Base-by-base conservation (phyloP, 805 yeast genomes). In the Torulaspora microellipsoides region DNA sequence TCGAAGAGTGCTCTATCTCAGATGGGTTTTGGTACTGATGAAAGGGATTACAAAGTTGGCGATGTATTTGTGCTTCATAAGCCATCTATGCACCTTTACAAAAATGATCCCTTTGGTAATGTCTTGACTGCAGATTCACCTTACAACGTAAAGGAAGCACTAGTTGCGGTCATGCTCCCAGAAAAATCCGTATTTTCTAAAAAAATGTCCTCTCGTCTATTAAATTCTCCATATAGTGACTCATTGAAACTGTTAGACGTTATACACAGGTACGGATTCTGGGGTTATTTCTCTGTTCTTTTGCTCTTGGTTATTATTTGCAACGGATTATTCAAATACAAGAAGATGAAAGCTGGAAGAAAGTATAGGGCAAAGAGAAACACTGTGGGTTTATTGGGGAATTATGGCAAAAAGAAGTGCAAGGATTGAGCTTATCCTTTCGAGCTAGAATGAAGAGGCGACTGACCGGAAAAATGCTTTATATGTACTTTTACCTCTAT, bases 1-100 rank as follows among this genome's bases (percentile, higher is more conserved):
- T 55, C 66, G 34, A 54, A 58, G 1, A 51, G 60, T 3, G 51
- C 70, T 9, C 58, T 71, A 4, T 35, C 53, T 2, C 34, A 48
- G 2, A 31, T 49, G 9, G 62, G 60, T 1, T 44, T 56, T 13
- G 47, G 52, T 9, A 37, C 53, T 27, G 40, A 47, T 31, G 49
- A 62, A 1, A 52, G 57, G n/a, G 42, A 54, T 0, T 72, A 66
- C 48, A 47, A 60, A 8, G 57, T 65, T 2, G 91, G 90, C 5
- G 86, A 83, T 57, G 67, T 77, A 0, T 54, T 85, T 1, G 60
- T 85, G 2, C 62, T 82, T 28, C 75, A 66, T 59, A 68, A 61
- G 48, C 49, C 45, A 49, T 71, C 68, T 52, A 67, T 36, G 4
- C 30, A 51, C 41, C 53, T 62, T 45, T 67, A 65, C 48, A 67